Evolutionary conservation across 371 early-diverging fungal genomes (phyloP), one percentile per base, ranked within the genome.

Genomic region (Vairimorpha ceranae): DNA sequence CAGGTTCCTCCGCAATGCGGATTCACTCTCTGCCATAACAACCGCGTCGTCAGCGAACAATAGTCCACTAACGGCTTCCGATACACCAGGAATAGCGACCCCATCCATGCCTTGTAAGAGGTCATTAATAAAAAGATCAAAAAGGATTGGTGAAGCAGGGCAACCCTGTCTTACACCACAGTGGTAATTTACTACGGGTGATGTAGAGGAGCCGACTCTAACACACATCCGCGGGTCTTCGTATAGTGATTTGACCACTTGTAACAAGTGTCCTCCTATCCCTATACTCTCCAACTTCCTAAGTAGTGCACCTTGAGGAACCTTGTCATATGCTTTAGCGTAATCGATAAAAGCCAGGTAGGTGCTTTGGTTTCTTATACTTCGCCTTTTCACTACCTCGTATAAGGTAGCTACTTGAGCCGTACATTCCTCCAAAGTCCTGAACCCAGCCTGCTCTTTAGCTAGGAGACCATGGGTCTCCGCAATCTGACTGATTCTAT

Each of bases 11-110:
- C 46, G 25, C 38, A 72, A 6, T 4, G 17, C 17, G 7, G n/a
- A 25, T 14, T 38, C 65, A 61, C 27, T 36, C 10, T 72, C 72
- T 33, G 74, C 74, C 8, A 73, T 21, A 36, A 68, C n/a, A 19
- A 73, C 74, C 45, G 74, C 41, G 25, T 73, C 74, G 36, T 73
- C 74, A 15, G 74, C 74, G 54, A 73, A 68, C 36, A 33, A 38
- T n/a, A 73, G 68, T 51, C 68, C 70, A 19, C 29, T 58, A 10
- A 68, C 7, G 23, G 21, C 29, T 15, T 60, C 23, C 3, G 2
- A 3, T 3, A 68, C 30, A 29, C 48, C 48, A 30, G 74, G 67
- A 25, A 52, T 25, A 19, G 17, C 15, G 2, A 73, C 36, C 10
- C 74, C 74, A 23, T 35, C 41, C 21, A 54, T 45, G 25, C 48